Conservation (phyloP, 1,284 basidiomycete species). For the Pholiota adiposa region DNA sequence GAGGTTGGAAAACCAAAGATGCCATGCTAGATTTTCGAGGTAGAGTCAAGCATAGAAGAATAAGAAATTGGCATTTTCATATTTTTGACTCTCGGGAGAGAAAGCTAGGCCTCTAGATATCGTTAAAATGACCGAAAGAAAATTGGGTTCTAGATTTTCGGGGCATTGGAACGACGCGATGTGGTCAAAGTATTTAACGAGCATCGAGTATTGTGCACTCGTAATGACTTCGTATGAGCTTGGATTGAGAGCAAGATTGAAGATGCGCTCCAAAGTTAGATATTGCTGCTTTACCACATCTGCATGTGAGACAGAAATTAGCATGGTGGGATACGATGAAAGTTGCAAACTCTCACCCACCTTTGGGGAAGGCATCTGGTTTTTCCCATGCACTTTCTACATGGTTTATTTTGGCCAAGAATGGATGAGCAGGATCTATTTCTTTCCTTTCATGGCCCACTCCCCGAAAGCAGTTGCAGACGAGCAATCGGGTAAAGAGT, state of each 20-base stretch:
- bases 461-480: neutral
- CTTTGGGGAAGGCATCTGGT: neutral
- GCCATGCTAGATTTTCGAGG: neutral
- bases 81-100: neutral
- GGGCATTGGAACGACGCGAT: neutral
- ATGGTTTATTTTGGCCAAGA: neutral
- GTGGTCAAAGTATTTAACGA: neutral
- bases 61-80: neutral
- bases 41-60: constrained; percentile 1
- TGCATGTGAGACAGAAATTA: neutral
- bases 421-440: neutral
- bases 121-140: neutral
- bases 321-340: neutral
- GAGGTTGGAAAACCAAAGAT: neutral
- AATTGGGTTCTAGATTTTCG: neutral
- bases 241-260: neutral
- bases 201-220: neutral
- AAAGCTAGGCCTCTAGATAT: neutral
- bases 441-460: neutral
- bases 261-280: neutral
- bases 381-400: neutral
- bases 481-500: neutral
- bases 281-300: neutral
- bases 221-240: neutral
- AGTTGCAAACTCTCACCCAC: neutral